phyloP scores from a whole-genome alignment of 352 stramenopile species.

The Pelagophyceae sp. region DNA sequence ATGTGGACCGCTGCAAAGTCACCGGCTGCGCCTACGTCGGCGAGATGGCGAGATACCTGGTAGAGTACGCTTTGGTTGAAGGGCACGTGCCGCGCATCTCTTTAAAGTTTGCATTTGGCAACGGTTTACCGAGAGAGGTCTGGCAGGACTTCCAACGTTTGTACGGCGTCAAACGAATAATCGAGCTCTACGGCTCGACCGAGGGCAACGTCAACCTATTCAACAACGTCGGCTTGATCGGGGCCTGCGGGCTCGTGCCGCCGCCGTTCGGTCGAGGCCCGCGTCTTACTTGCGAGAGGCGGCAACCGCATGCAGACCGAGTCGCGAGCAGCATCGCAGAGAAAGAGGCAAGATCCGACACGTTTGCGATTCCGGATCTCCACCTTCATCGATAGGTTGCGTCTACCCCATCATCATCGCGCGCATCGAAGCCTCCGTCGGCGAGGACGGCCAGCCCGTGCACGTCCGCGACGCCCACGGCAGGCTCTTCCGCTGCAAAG shows the following conservation, averaged over 20 bases:
- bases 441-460: slow-evolving; percentile 41
- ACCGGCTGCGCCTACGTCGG: slow-evolving; percentile 24
- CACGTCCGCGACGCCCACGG: neutral
- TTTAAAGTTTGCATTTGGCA: slow-evolving; percentile 63
- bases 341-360: too few relatives aligned
- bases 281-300: too few relatives aligned
- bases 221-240: slow-evolving; percentile 45
- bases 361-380: too few relatives aligned
- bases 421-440: slow-evolving; percentile 60
- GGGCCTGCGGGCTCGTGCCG: slow-evolving; percentile 38
- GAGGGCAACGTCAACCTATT: slow-evolving; percentile 69
- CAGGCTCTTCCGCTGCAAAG: neutral
- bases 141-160: slow-evolving; percentile 71
- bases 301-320: too few relatives aligned
- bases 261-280: too few relatives aligned
- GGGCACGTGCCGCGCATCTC: neutral
- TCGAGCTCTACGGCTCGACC: slow-evolving; percentile 81
- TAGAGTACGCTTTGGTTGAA: neutral
- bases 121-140: slow-evolving; percentile 72
- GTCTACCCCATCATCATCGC: slow-evolving; percentile 60
- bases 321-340: too few relatives aligned
- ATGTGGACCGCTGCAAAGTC: slow-evolving; percentile 11
- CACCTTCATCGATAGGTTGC: too few relatives aligned
- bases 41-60: slow-evolving; percentile 2
- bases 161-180: slow-evolving; percentile 68